Percentiles rank a stretch among this genome's conserved stretches.
Conservation (phyloP, 306 rosid genomes). For the Herpetospermum pedunculosum region DNA sequence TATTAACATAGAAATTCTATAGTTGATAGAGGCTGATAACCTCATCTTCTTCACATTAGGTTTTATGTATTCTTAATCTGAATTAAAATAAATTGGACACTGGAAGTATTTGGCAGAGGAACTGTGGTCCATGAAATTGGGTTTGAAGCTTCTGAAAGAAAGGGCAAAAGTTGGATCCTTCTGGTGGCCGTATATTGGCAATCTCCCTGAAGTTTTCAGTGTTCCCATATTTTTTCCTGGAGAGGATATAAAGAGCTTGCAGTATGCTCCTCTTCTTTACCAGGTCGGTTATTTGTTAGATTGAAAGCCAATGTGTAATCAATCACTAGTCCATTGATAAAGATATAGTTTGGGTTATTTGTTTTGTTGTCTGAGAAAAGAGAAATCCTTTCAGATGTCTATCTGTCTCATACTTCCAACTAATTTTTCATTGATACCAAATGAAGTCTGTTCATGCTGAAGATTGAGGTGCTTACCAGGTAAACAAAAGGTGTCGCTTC, state of each 20-base stretch:
- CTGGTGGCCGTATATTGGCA: slow-evolving; percentile 93
- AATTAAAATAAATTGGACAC: slow-evolving; percentile 67
- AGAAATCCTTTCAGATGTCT: not conserved
- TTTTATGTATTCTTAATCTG: slow-evolving; percentile 44
- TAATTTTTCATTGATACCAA: not conserved
- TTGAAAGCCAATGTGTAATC: not conserved
- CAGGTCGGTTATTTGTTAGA: slow-evolving; percentile 40
- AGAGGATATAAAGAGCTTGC: slow-evolving; percentile 81
- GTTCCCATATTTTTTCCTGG: slow-evolving; percentile 80
- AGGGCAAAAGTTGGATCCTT: slow-evolving; percentile 86
- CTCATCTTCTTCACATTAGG: slow-evolving; percentile 33
- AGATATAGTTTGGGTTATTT: not conserved
- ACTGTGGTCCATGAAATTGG: slow-evolving; percentile 95
- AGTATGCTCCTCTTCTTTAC: slow-evolving; percentile 89
- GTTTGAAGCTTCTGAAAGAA: slow-evolving; percentile 91
- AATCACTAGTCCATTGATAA: not conserved
- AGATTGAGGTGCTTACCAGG: slow-evolving; percentile 31
- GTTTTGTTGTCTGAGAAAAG: not conserved
- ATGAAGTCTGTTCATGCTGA: not conserved
- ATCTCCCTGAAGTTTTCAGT: slow-evolving; percentile 66
- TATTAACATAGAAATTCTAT: not conserved
- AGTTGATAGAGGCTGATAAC: slow-evolving; percentile 27
- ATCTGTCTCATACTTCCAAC: not conserved
- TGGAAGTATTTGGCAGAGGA: slow-evolving; percentile 97
- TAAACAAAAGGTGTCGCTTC: slow-evolving; percentile 88